A percentile compares a stretch with the other conserved stretches of the same genome.
Conservation (phyloP, 1,139 yeast genomes). For the Candida dubliniensis region DNA sequence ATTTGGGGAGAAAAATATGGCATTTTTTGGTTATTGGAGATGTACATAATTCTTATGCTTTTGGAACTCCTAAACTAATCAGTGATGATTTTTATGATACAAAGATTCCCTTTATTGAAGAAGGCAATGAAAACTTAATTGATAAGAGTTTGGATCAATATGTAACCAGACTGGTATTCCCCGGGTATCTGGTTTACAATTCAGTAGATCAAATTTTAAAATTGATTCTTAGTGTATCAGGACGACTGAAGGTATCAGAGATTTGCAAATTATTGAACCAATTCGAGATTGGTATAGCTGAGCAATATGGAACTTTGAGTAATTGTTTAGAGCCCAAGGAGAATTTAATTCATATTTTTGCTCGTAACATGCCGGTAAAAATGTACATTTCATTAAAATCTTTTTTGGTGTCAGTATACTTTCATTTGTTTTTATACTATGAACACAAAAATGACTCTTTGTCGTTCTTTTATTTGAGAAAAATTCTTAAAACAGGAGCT, state of each 20-base stretch:
- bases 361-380: conserved; percentile 27
- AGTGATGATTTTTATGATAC: conserved; percentile 26
- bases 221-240: conserved; percentile 23
- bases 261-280: conserved; percentile 21
- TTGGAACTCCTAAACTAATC: conserved; percentile 30
- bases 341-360: conserved; percentile 17
- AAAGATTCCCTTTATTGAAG: conserved; percentile 25
- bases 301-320: conserved; percentile 21
- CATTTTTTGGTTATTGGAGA: conserved; percentile 30
- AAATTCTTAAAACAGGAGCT: conserved; percentile 30
- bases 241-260: conserved; percentile 23
- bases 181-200: conserved; percentile 9
- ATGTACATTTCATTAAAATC: conserved; percentile 29
- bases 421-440: conserved; percentile 42
- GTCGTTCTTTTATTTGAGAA: conserved; percentile 38
- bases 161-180: conserved; percentile 18
- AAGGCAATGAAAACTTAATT: conserved; percentile 24
- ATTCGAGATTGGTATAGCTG: conserved; percentile 21
- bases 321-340: conserved; percentile 22
- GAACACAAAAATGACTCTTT: conserved; percentile 29
- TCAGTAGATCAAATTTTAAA: conserved; percentile 17
- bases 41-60: conserved; percentile 26
- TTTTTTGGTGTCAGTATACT: conserved; percentile 36
- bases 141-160: conserved; percentile 24
- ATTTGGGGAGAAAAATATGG: conserved; percentile 56